Evolutionary conservation across 148 eudicot species (phyloP), one percentile per base, ranked within the genome.

Genomic region (Cornus controversa): DNA sequence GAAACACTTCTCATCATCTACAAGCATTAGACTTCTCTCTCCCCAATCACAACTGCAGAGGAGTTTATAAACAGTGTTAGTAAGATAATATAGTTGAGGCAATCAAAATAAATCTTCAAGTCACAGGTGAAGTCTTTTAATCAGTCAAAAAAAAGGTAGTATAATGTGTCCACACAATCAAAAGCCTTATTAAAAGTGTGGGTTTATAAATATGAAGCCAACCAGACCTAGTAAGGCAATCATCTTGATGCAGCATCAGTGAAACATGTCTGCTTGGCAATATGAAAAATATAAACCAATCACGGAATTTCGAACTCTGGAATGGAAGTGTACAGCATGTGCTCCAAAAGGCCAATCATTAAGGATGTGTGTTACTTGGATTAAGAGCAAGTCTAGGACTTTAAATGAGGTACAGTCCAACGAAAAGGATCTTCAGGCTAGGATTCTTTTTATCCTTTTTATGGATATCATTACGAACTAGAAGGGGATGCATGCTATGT

Each of bases 41-140:
- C 67, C 82, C 99, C 99, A 95, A 77, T 91, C 86, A 78, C 94
- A 95, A 53, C 99, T 95, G 88, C 73, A 86, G 69, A 70, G 64
- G 54, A 69, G 34, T 45, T 24, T 9, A 6, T 60, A 24, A 29
- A 75, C 29, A 7, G 42, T 70, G 37, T 64, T 16, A 74, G 64
- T 29, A 6, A 58, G 69, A 69, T 26, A 45, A 66, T 47, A 36
- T 62, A 50, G 45, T 23, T 18, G 13, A 77, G 45, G 42, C 45
- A 67, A 75, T 26, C 50, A 29, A 63, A 10, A 3, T 5, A 15
- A 75, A 40, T 29, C 34, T 60, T 28, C 15, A 70, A 80, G 18
- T 18, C 42, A 40, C 25, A 25, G 45, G 26, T 31, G 13, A 25
- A 67, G 10, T 27, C 6, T 16, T 6, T 10, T 15, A 11, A 16